Base-by-base conservation (phyloP, 176 grass and related monocot genomes). In the Avena atlantica region DNA sequence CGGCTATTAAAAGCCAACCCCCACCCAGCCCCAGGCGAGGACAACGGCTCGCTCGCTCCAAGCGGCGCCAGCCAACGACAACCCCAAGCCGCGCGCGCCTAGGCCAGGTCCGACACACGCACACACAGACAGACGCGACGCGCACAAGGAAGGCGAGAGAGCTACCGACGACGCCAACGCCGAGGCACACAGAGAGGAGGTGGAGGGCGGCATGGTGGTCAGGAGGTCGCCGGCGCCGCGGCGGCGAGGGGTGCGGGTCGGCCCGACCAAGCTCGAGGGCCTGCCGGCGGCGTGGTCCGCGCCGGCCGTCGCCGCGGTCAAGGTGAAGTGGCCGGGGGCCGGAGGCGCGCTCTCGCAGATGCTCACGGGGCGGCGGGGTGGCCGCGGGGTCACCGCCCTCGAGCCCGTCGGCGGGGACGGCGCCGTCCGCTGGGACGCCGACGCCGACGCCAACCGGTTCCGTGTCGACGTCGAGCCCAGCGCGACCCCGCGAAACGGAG, bases 261-360 rank as follows among this genome's bases (percentile, higher is more conserved):
- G 84, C 21, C 91, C 91, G 5, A 87, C 78, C 7, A 89, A 86
- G 83, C 84, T 98, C 0, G 90, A 92, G 56, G 93, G 96, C 20
- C 74, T 94, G 14, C 87, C 90, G 4, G 31, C 34, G 3, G 77
- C 76, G 23, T 82, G 86, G 72, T 4, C 72, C 2, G 74, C 24
- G 8, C 60, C 56, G 12, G 84, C 63, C 36, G 88, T 78, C 0
- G 91, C 89, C 0, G 88, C 89, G 2, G 92, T 96, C 21, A 92
- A 99, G 94, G 80, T 93, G 9, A 89, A 83, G 88, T 98, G 93
- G 93, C 84, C 86, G 36, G 74, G 82, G 37, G 47, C 78, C 0
- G 68, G 65, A 14, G 75, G 78, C 4, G 88, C 70, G 75, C 84
- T 88, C 48, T 45, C 91, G 78, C 75, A 87, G 42, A 70, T 93